phyloP scores from a whole-genome alignment of 305 asterid species.

The Andrographis paniculata region DNA sequence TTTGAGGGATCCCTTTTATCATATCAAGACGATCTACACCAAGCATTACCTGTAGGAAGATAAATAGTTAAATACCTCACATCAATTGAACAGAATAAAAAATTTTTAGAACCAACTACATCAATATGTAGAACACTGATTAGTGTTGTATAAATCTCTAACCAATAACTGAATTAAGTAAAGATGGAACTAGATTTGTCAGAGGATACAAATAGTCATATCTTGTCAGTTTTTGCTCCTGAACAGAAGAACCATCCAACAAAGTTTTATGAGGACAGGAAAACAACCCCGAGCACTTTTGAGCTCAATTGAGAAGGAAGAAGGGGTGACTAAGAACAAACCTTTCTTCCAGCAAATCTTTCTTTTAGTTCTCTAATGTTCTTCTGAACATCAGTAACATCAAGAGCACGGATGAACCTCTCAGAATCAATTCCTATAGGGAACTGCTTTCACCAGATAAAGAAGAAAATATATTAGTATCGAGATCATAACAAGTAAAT shows the following conservation, averaged over 20 bases:
- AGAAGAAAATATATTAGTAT: background rate
- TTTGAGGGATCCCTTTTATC: constrained; percentile 96
- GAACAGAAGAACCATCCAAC: constrained; percentile 4
- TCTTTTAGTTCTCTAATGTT: constrained; percentile 72
- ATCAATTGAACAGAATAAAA: constrained; percentile 2
- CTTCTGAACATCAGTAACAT: constrained; percentile 58
- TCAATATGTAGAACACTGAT: too few relatives aligned
- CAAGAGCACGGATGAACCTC: constrained; percentile 81
- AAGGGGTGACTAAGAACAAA: constrained; percentile 9
- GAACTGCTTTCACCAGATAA: constrained; percentile 42
- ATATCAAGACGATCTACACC: constrained; percentile 95
- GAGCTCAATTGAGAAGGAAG: background rate
- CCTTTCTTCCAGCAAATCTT: constrained; percentile 87
- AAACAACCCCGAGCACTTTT: background rate
- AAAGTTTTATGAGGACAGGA: too few relatives aligned
- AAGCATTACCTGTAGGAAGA: constrained; percentile 64
- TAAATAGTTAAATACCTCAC: constrained; percentile 10
- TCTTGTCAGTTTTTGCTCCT: constrained; percentile 1
- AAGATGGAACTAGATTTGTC: constrained; percentile 8
- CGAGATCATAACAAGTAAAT: background rate
- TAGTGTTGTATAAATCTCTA: background rate
- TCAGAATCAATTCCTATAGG: constrained; percentile 95
- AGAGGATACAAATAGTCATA: background rate
- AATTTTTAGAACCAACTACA: background rate
- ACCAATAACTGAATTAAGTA: constrained; percentile 2